phyloP scores from a whole-genome alignment of 2,329 filamentous ascomycete species.

The Pseudogymnoascus verrucosus region DNA sequence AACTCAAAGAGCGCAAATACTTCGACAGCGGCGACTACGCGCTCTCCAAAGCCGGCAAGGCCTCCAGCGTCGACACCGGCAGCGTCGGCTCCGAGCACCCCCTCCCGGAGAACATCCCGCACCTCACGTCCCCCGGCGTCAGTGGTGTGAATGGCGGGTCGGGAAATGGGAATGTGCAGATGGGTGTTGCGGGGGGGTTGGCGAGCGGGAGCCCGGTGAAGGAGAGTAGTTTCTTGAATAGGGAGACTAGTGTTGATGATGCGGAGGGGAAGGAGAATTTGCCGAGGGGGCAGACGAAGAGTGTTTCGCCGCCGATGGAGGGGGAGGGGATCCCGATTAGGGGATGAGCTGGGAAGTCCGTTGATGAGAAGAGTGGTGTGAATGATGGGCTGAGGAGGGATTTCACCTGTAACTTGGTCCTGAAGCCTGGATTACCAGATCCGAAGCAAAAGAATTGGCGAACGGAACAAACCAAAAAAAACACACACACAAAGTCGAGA shows the following conservation, averaged over 20 bases:
- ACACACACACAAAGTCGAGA: not conserved
- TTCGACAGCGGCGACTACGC: constrained; percentile 96
- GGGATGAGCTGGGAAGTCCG: not conserved
- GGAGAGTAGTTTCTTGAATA: constrained; percentile 79
- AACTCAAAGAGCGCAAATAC: constrained; percentile 98
- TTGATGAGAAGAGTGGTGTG: not conserved
- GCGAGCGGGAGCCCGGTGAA: constrained; percentile 76
- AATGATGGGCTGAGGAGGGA: not conserved
- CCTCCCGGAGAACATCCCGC: constrained; percentile 88
- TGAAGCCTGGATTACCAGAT: not conserved
- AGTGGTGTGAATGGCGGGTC: constrained; percentile 17
- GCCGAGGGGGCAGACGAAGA: not conserved
- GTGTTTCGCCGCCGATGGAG: constrained; percentile 25
- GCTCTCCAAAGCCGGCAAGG: constrained; percentile 94
- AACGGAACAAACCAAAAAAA: not conserved
- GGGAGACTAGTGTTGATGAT: constrained; percentile 66
- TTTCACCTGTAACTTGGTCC: not conserved
- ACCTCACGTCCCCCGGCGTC: constrained; percentile 60
- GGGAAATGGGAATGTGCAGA: constrained; percentile 30
- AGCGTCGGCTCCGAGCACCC: constrained; percentile 92
- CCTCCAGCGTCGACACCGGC: constrained; percentile 86
- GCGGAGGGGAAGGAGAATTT: constrained; percentile 35
- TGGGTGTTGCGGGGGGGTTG: constrained; percentile 38
- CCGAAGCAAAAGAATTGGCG: not conserved
- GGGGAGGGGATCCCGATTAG: constrained; percentile 56